phyloP scores from a whole-genome alignment of 176 grass and related monocot species.

The Aegilops bicornis region DNA sequence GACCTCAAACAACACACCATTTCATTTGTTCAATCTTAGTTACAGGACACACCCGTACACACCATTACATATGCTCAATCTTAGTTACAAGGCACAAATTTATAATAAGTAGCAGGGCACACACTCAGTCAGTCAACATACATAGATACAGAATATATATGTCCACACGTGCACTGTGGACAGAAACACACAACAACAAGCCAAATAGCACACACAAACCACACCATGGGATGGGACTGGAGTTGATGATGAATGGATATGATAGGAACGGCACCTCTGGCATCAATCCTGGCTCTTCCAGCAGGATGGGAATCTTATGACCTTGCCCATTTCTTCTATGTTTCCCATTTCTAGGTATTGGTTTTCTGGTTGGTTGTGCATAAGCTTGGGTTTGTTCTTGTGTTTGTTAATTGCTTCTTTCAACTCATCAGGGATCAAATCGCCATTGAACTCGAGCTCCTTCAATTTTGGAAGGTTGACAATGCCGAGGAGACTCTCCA shows the following conservation, averaged over 20 bases:
- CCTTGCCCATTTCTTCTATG: neutral
- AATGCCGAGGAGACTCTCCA: neutral
- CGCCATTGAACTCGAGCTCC: neutral
- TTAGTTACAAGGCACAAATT: too few relatives aligned
- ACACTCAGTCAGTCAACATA: too few relatives aligned
- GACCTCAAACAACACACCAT: too few relatives aligned
- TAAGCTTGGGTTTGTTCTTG: neutral
- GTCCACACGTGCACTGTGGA: too few relatives aligned
- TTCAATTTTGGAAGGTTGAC: neutral
- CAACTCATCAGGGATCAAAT: neutral
- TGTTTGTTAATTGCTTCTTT: neutral
- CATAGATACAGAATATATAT: too few relatives aligned
- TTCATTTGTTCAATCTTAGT: too few relatives aligned
- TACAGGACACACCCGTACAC: too few relatives aligned
- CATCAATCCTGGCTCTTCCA: neutral
- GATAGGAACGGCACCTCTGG: neutral
- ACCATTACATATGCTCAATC: too few relatives aligned
- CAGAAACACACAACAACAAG: neutral
- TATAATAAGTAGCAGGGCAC: too few relatives aligned
- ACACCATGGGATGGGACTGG: neutral
- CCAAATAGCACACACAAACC: neutral
- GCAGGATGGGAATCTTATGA: neutral
- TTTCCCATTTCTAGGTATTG: neutral
- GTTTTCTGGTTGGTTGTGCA: neutral
- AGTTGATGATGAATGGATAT: neutral